Evolutionary conservation across 2,329 filamentous ascomycete genomes (phyloP), one percentile per base, ranked within the genome.

Genomic region (Aspergillus udagawae): DNA sequence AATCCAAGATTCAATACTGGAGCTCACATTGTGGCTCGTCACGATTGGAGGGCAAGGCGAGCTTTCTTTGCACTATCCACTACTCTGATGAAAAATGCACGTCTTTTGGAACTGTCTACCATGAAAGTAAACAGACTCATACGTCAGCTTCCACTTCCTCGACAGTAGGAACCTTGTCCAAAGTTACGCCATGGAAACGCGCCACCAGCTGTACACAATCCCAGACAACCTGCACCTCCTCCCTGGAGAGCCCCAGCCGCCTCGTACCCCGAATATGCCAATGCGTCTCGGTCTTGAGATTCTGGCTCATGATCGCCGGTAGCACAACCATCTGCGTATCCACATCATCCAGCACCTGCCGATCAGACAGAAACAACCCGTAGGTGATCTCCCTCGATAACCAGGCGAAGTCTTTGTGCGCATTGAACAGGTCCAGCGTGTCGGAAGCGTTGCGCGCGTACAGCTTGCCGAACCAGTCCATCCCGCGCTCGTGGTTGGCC

Each of bases 361-460:
- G 72, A 63, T 79, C 77, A 14, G 73, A 74, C 49, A 79, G 67
- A 52, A 83, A 80, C 67, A 83, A 64, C 12, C 78, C 78, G 77
- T 96, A 96, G 2, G 84, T 86, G 14, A 88, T 83, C 20, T 88
- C 89, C 52, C 90, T 80, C 73, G 92, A 89, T 75, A 95, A 83
- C 67, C 85, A 86, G 9, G 83, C 80, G 70, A 96, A 91, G 32
- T 77, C 72, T 21, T 58, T 59, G 51, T 74, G 71, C 25, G 70
- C 68, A 14, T 42, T 55, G 51, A 73, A 71, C 38, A 72, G 25
- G 45, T 71, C 64, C 58, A 73, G 52, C 3, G 70, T 73, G 71
- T 54, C 58, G 1, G 52, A 58, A 7, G 65, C 74, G 61, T 86
- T 82, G 44, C 79, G 76, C 52, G 79, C 73, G 67, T 86, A 86